phyloP scores from a whole-genome alignment of 2,329 filamentous ascomycete species.

The Ceratocystis alfenasii region DNA sequence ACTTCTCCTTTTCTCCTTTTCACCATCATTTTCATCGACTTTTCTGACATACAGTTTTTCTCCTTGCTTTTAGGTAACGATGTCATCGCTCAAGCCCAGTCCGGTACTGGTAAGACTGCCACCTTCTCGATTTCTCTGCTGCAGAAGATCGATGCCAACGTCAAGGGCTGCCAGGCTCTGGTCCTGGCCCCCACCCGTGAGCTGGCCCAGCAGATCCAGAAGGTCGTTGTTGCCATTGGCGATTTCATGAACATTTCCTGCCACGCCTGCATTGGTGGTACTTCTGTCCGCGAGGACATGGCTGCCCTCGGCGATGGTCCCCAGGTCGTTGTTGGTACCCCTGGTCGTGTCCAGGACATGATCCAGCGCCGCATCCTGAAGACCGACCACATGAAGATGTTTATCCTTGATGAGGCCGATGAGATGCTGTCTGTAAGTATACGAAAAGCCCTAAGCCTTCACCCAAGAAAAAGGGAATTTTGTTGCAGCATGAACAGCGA shows the following conservation, averaged over 20 bases:
- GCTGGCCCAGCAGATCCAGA: conserved; percentile 98
- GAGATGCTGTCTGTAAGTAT: conserved; percentile 83
- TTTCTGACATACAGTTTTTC: neutral
- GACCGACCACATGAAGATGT: conserved; percentile 99
- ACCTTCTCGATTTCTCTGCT: conserved; percentile 99
- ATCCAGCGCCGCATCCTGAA: conserved; percentile 95
- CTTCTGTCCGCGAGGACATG: conserved; percentile 96
- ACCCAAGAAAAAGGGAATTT: conserved; percentile 22
- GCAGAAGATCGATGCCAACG: conserved; percentile 90
- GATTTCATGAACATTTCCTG: conserved; percentile 99
- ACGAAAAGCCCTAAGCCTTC: neutral
- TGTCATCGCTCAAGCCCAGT: conserved; percentile 99
- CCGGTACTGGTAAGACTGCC: conserved; percentile 98
- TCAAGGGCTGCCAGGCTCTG: conserved; percentile 96
- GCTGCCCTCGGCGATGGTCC: conserved; percentile 91
- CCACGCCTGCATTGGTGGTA: conserved; percentile 98
- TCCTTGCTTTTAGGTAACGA: conserved; percentile 57
- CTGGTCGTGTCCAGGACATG: conserved; percentile 98
- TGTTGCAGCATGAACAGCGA: neutral
- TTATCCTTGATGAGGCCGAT: conserved; percentile 97
- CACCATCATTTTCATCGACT: neutral
- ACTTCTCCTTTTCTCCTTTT: neutral
- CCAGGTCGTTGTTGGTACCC: conserved; percentile 94
- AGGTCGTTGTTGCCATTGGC: conserved; percentile 95
- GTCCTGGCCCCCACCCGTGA: conserved; percentile 97